These are phyloP conservation scores for Xylariaceae sp. DNA, from an alignment of 2,329 filamentous ascomycete genomes.

Conservation along the genomic window DNA sequence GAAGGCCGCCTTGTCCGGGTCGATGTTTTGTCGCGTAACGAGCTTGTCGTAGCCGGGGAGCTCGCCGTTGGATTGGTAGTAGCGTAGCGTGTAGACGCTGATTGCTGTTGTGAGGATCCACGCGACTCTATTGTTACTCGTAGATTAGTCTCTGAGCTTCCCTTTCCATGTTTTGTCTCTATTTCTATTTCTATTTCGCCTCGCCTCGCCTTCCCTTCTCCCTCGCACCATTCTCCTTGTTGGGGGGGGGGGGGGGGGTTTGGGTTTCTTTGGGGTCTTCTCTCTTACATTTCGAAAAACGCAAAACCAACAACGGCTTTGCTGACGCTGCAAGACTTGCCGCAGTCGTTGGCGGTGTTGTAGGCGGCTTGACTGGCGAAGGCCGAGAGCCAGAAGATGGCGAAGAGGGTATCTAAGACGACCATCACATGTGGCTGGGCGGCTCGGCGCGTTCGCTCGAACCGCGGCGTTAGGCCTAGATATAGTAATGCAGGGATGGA, in stretches of 20 bases:
- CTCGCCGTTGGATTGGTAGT: slow-evolving; percentile 58
- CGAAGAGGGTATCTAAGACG: slow-evolving; percentile 53
- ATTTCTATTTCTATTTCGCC: no score
- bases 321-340: slow-evolving; percentile 54
- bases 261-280: background rate
- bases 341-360: slow-evolving; percentile 54
- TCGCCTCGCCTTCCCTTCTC: no score
- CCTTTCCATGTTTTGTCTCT: no score
- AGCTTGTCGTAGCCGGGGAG: slow-evolving; percentile 58
- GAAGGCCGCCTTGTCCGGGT: slow-evolving; percentile 67
- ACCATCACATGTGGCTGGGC: slow-evolving; percentile 61
- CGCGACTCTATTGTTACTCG: slow-evolving; percentile 43
- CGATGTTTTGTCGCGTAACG: slow-evolving; percentile 48
- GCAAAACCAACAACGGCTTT: slow-evolving; percentile 60
- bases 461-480: slow-evolving; percentile 61
- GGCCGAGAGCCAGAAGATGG: slow-evolving; percentile 62
- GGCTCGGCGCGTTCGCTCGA: slow-evolving; percentile 56
- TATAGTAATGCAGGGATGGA: slow-evolving; percentile 62
- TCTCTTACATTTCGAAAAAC: slow-evolving; percentile 57
- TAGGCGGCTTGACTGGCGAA: slow-evolving; percentile 64
- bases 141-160: slow-evolving; percentile 1
- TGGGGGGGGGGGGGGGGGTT: no score
- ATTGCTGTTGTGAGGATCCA: slow-evolving; percentile 52
- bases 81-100: slow-evolving; percentile 57
- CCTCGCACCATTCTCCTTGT: no score